A percentile compares a stretch with the other conserved stretches of the same genome.
Evolutionary conservation across 176 grass and related monocot species (phyloP).

Genomic region (Elaeis guineensis): DNA sequence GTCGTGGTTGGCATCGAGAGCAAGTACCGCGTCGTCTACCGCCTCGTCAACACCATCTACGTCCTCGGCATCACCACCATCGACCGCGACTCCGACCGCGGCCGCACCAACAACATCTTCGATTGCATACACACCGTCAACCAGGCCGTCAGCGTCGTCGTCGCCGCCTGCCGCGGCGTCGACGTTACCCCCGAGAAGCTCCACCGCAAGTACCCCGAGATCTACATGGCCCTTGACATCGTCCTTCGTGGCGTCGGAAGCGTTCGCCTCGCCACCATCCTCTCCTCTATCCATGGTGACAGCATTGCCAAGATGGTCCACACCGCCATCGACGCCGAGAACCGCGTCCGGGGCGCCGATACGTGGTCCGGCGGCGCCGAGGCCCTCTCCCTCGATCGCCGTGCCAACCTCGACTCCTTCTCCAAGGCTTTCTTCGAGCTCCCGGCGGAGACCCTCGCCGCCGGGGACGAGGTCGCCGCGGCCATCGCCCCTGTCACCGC

Average conservation of each 20-base stretch:
- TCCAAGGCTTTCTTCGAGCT: conserved; percentile 61
- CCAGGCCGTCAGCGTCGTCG: conserved; percentile 80
- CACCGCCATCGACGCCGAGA: conserved; percentile 72
- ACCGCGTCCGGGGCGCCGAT: conserved; percentile 68
- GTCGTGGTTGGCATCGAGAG: conserved; percentile 92
- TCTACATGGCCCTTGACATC: conserved; percentile 94
- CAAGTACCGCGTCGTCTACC: conserved; percentile 93
- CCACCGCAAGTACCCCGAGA: conserved; percentile 91
- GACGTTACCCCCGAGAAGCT: conserved; percentile 93
- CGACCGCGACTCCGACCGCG: conserved; percentile 39
- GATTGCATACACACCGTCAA: conserved; percentile 93
- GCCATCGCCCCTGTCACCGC: conserved; percentile 48
- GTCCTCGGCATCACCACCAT: conserved; percentile 87
- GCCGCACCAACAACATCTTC: conserved; percentile 63
- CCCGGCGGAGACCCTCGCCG: conserved; percentile 65
- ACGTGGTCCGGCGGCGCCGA: conserved; percentile 51
- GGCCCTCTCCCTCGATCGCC: conserved; percentile 50
- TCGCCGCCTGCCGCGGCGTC: conserved; percentile 80
- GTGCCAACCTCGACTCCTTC: conserved; percentile 53
- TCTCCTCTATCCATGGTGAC: conserved; percentile 92
- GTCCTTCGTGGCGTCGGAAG: conserved; percentile 81
- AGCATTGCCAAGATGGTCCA: conserved; percentile 95
- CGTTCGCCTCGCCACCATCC: conserved; percentile 79
- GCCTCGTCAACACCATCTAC: conserved; percentile 95
- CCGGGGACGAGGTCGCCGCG: conserved; percentile 70